Evolutionary conservation across 164 flowering plant genomes (phyloP).

Genomic region (Piper betle): DNA sequence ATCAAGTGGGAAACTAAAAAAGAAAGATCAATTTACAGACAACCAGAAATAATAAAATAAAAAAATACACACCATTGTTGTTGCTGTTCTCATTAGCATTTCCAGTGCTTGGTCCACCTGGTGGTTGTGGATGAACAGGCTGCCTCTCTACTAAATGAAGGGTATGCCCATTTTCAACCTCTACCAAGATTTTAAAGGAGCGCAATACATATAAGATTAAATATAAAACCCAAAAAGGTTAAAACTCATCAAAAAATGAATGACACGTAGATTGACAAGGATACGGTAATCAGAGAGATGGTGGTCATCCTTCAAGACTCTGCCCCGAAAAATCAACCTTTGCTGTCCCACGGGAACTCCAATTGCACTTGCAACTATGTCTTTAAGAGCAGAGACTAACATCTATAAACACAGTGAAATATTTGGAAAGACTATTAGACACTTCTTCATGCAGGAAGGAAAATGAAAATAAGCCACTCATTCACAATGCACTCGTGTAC

Average conservation of each 20-base stretch:
- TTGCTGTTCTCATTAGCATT: constrained; percentile 34
- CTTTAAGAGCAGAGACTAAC: constrained; percentile 66
- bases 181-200: constrained; percentile 36
- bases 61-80: constrained; percentile 33
- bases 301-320: constrained; percentile 84
- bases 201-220: not conserved
- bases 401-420: constrained; percentile 29
- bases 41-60: not conserved
- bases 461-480: not conserved
- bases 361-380: constrained; percentile 55
- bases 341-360: constrained; percentile 86
- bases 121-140: constrained; percentile 38
- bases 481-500: too few relatives aligned
- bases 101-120: constrained; percentile 26
- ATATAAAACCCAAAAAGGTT: not conserved
- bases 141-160: constrained; percentile 88
- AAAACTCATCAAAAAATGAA: not conserved
- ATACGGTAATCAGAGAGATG: constrained; percentile 87
- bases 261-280: constrained; percentile 19
- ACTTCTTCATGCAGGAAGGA: not conserved
- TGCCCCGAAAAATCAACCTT: constrained; percentile 90
- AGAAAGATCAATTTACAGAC: not conserved
- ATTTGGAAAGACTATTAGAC: constrained; percentile 6
- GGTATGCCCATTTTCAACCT: constrained; percentile 85
- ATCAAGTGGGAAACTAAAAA: too few relatives aligned